These are phyloP conservation scores for Boletus eberwhitei DNA, from an alignment of 768 basidiomycete genomes.

Conservation along the genomic window DNA sequence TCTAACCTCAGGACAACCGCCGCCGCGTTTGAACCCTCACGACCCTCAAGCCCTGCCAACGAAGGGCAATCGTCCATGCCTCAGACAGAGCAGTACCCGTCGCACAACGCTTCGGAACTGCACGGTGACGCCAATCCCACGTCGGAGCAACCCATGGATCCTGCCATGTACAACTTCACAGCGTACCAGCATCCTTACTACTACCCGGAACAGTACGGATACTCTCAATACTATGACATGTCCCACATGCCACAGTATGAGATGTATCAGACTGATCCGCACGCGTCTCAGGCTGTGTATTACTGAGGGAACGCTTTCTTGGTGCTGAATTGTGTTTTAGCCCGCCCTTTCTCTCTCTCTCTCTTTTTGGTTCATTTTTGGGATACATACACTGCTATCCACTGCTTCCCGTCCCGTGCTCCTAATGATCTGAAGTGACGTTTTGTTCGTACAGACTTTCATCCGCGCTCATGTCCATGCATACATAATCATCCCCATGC, in stretches of 20 bases:
- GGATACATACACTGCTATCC: conserved; percentile 22
- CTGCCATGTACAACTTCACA: conserved; percentile 50
- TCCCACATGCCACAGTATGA: conserved; percentile 65
- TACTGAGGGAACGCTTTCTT: conserved; percentile 41
- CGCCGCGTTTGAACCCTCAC: conserved; percentile 48
- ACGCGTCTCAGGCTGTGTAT: conserved; percentile 52
- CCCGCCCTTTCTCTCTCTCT: conserved; percentile 8
- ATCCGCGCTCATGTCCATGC: conserved; percentile 22
- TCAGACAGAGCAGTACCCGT: conserved; percentile 12
- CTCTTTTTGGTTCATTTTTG: conserved; percentile 22
- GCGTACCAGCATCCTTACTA: conserved; percentile 63
- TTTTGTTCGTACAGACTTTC: conserved; percentile 26
- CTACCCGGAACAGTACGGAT: conserved; percentile 67
- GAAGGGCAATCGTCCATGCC: conserved; percentile 9
- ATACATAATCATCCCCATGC: conserved; percentile 21
- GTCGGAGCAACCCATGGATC: conserved; percentile 30
- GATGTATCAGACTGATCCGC: conserved; percentile 55
- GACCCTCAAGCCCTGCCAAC: conserved; percentile 24
- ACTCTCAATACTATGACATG: conserved; percentile 67
- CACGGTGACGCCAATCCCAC: conserved; percentile 16
- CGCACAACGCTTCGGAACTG: conserved; percentile 7
- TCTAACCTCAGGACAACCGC: conserved; percentile 50
- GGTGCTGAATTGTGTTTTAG: conserved; percentile 5
- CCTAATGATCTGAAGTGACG: conserved; percentile 20
- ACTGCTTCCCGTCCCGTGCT: conserved; percentile 5